A percentile compares a stretch with the other conserved stretches of the same genome.
phyloP scores from a whole-genome alignment of 164 flowering plant genomes.

The Macadamia tetraphylla region DNA sequence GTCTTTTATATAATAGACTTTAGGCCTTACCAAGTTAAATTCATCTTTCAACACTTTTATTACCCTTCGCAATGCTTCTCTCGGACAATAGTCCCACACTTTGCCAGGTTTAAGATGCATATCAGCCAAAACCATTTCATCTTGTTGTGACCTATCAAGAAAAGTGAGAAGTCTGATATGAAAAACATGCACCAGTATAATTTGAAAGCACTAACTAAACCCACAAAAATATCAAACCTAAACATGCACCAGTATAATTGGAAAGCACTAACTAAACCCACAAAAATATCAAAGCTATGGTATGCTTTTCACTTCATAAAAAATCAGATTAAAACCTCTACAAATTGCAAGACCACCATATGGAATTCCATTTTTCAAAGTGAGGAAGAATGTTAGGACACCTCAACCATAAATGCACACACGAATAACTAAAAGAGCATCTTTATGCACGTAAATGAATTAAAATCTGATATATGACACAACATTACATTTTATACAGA shows the following conservation, averaged over 20 bases:
- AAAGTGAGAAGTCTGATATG: conserved; percentile 1
- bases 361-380: no score
- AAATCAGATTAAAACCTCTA: no score
- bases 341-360: no score
- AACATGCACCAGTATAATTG: neutral
- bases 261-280: neutral
- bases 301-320: no score
- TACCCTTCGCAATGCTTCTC: conserved; percentile 74
- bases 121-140: conserved; percentile 96
- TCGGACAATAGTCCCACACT: conserved; percentile 96
- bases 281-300: neutral
- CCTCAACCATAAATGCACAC: no score
- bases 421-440: no score
- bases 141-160: conserved; percentile 50
- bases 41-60: conserved; percentile 72
- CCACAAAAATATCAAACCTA: neutral
- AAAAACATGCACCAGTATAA: neutral
- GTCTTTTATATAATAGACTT: neutral
- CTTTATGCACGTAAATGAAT: no score
- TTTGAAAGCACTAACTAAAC: neutral
- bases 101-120: conserved; percentile 79
- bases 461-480: no score
- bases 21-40: conserved; percentile 74
- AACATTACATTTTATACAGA: no score
- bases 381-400: no score